These are phyloP conservation scores for Spencermartinsiella ligniputridi DNA, from an alignment of 1,139 yeast genomes.

Conservation along the genomic window DNA sequence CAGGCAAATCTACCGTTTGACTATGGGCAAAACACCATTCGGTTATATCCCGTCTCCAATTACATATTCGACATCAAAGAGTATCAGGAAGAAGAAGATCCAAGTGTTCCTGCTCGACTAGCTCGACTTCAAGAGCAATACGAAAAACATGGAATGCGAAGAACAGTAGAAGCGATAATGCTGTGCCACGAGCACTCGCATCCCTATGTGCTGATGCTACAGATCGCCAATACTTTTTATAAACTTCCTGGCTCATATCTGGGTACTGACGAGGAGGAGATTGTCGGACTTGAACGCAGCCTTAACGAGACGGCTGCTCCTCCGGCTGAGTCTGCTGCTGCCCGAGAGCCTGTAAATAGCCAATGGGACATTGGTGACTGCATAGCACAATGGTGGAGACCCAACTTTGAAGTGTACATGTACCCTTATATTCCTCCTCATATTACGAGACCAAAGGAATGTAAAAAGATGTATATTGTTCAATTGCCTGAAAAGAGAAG, in stretches of 20 bases:
- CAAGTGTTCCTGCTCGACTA: constrained; percentile 24
- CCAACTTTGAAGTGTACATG: constrained; percentile 33
- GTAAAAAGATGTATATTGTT: constrained; percentile 34
- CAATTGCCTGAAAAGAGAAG: constrained; percentile 30
- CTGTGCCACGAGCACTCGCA: constrained; percentile 36
- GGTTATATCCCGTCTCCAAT: constrained; percentile 33
- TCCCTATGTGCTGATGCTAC: constrained; percentile 35
- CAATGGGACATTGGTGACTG: constrained; percentile 35
- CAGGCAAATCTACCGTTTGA: constrained; percentile 20
- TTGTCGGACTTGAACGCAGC: constrained; percentile 27
- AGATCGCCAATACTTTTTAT: constrained; percentile 31
- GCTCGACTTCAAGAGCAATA: constrained; percentile 32
- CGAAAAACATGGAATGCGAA: constrained; percentile 32
- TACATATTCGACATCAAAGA: constrained; percentile 34
- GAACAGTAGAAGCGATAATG: constrained; percentile 35
- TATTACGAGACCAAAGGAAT: constrained; percentile 35
- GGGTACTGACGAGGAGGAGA: constrained; percentile 32
- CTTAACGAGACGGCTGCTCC: constrained; percentile 22
- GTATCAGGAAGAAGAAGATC: constrained; percentile 33
- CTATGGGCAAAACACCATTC: constrained; percentile 25
- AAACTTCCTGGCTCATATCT: constrained; percentile 36
- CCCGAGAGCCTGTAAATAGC: constrained; percentile 12
- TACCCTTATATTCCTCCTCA: constrained; percentile 39
- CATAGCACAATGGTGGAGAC: constrained; percentile 39
- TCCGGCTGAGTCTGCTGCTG: background rate